Base-by-base conservation (phyloP, 495 filamentous ascomycete genomes). In the Trichocladium antarcticum region DNA sequence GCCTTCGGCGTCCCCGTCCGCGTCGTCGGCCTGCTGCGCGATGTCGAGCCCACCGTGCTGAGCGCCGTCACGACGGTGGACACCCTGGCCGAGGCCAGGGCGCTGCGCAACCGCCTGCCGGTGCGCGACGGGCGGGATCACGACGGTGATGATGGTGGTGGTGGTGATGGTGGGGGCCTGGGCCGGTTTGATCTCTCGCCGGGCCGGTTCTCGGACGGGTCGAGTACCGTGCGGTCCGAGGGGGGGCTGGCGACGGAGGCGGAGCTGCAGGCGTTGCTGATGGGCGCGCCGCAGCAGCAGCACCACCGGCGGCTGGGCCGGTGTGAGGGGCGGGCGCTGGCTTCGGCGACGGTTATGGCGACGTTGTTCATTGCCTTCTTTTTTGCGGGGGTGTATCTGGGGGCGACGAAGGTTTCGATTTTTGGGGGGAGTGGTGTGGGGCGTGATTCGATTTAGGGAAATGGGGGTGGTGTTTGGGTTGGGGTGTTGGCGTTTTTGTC, bases 1-100 rank as follows among this genome's bases (percentile, higher is more conserved):
- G 61, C 59, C 2, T 24, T 50, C 20, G 61, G 61, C 15, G 44
- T 53, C 9, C 61, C 61, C 1, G 61, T 55, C 11, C 52, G 54
- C 19, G 52, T 64, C 2, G 50, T 56, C 12, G 38, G 10, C 17
- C 31, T 32, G 10, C 47, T 56, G 11, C 41, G 35, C 21, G 28
- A 51, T 11, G 7, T 47, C 19, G 31, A 38, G 22, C 36, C 37
- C 12, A 35, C 22, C 11, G n/a, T 32, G 1, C 24, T 31, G 20
- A 40, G 45, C 7, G 44, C 36, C 7, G 20, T 24, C n/a, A 24
- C 20, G 6, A 27, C 44, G 0, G 49, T 55, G 17, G 27, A 49
- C 8, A 52, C 54, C 0, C n/a, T 61, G 28, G 49, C 15, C 5
- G 54, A 59, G 5, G 57, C 57, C 0, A 22, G 49, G 14, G 52